Base-by-base conservation (phyloP, 441 rosid genomes). In the Isatis lusitanica region DNA sequence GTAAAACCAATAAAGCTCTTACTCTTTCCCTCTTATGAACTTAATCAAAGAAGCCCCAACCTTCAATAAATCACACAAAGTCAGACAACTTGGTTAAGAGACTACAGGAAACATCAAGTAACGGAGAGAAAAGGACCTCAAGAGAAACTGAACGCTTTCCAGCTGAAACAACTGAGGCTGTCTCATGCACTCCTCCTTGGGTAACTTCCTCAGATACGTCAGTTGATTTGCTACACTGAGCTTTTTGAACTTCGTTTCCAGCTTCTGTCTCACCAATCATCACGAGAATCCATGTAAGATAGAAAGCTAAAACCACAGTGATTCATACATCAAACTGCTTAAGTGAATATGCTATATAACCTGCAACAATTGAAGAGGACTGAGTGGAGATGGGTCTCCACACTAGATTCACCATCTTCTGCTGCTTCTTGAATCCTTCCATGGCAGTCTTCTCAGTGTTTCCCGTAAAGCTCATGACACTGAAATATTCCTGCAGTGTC, bases 1-100 rank as follows among this genome's bases (percentile, higher is more conserved):
- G 10, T 58, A 10, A 39, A 74, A 3, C 70, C 61, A 75, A 47
- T 36, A 58, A 76, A 66, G 71, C 39, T 39, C 86, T 65, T 87
- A 94, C 98, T 88, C 83, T 87, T 81, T 88, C 77, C 96, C 98
- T 81, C 72, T 77, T 79, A 92, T 66, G 72, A 89, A 92, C 70
- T 77, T 87, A 75, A 94, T 68, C 42, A 92, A 79, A 73, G 99
- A 90, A 66, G 96, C 85, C 53, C 92, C 98, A 33, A 89, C 87
- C 99, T 94, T 76, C 75, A 74, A 48, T 13, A 28, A 51, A 18
- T 38, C 26, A 63, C 47, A 63, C 10, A 55, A 48, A 76, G 30
- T 39, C 31, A 39, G 55, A 39, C 11, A 46, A 70, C 36, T 10
- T 38, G 63, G 33, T 7, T 36, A 9, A 63, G 10, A 63, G 21